Percentiles rank a stretch among this genome's conserved stretches.
These are phyloP conservation scores for Candida argentea DNA, from an alignment of 805 yeast species.

Conservation along the genomic window DNA sequence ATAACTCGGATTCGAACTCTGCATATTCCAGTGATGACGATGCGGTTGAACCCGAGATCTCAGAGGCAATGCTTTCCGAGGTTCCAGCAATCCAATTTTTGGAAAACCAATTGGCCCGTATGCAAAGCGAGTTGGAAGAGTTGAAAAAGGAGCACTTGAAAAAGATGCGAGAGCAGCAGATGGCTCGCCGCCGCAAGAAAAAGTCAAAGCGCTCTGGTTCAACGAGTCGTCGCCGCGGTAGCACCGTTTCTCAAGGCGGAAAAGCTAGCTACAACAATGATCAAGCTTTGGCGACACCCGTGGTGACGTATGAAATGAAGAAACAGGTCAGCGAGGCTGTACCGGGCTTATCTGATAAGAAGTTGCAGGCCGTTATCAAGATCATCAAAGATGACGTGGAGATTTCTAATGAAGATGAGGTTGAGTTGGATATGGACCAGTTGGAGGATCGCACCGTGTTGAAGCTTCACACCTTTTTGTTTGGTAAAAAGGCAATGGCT, in stretches of 20 bases:
- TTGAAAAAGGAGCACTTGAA: constrained; percentile 72
- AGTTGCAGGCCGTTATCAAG: constrained; percentile 71
- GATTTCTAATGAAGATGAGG: constrained; percentile 67
- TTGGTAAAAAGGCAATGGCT: constrained; percentile 30
- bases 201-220: constrained; percentile 22
- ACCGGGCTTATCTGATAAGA: constrained; percentile 65
- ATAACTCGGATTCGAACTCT: constrained; percentile 28
- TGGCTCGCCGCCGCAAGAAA: constrained; percentile 37
- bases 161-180: constrained; percentile 54
- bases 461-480: constrained; percentile 74
- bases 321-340: constrained; percentile 84
- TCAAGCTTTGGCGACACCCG: constrained; percentile 11
- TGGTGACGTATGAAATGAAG: constrained; percentile 92
- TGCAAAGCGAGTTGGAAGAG: constrained; percentile 76
- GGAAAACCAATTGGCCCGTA: constrained; percentile 76
- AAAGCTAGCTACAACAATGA: constrained; percentile 8
- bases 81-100: constrained; percentile 86
- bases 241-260: constrained; percentile 4
- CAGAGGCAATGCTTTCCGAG: constrained; percentile 43
- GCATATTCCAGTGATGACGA: constrained; percentile 29
- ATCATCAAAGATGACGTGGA: constrained; percentile 67
- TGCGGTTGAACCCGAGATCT: constrained; percentile 52
- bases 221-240: constrained; percentile 3
- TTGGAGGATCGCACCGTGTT: constrained; percentile 75
- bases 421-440: constrained; percentile 92